Percentiles rank a stretch among this genome's conserved stretches.
phyloP scores from a whole-genome alignment of 2,329 filamentous ascomycete genomes.

The Aureobasidium sp. region DNA sequence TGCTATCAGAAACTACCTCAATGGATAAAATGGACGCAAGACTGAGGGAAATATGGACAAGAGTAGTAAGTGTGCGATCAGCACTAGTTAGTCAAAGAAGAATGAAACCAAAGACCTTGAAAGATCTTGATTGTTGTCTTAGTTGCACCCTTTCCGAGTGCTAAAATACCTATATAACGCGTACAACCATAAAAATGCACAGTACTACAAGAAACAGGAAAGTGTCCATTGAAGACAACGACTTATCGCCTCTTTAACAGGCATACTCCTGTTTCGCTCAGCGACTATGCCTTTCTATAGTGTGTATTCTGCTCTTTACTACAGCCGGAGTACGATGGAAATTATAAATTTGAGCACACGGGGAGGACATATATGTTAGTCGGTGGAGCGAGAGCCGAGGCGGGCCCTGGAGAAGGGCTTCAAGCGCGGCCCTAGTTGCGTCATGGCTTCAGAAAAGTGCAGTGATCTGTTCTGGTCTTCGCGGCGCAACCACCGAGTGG shows the following conservation, averaged over 20 bases:
- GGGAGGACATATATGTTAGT: background rate
- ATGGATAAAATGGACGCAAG: conserved; percentile 20
- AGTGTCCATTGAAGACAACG: too few species aligned
- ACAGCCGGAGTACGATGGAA: too few species aligned
- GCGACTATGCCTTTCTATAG: too few species aligned
- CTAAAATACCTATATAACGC: too few species aligned
- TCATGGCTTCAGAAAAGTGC: background rate
- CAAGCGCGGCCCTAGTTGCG: background rate
- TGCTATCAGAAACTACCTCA: conserved; percentile 32
- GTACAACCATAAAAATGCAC: too few species aligned
- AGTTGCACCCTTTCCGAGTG: too few species aligned
- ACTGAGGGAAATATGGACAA: background rate
- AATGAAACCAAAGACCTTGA: background rate
- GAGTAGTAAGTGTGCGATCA: background rate
- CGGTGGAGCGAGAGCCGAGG: conserved; percentile 1
- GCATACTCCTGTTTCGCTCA: too few species aligned
- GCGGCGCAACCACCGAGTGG: background rate
- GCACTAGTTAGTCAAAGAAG: background rate
- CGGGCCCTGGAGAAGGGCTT: background rate
- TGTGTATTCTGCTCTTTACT: too few species aligned
- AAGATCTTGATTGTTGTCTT: background rate
- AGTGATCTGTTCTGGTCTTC: background rate
- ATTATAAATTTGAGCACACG: too few species aligned
- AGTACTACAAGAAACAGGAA: too few species aligned
- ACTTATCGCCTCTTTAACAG: too few species aligned